phyloP scores from a whole-genome alignment of 805 yeast species.

The Lachancea thermotolerans region DNA sequence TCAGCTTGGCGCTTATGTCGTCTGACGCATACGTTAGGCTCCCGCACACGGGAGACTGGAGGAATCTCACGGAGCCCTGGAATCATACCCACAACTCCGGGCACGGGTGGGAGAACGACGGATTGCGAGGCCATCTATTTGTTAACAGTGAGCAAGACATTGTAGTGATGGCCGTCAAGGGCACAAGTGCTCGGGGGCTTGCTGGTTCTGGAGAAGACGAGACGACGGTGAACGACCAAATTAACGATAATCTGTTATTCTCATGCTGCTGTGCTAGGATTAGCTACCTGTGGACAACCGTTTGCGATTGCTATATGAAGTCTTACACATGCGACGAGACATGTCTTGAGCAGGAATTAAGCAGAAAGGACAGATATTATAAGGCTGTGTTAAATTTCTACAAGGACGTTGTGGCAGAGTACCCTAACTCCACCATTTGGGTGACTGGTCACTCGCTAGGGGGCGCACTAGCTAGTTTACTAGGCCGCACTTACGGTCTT shows the following conservation, averaged over 20 bases:
- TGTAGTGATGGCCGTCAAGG: constrained; percentile 79
- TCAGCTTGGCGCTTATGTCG: constrained; percentile 75
- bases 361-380: constrained; percentile 74
- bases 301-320: constrained; percentile 83
- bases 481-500: constrained; percentile 84
- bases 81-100: constrained; percentile 43
- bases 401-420: constrained; percentile 56
- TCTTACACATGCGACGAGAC: constrained; percentile 83
- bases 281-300: constrained; percentile 87
- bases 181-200: constrained; percentile 79
- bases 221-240: constrained; percentile 73
- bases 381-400: constrained; percentile 72
- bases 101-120: constrained; percentile 83
- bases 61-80: constrained; percentile 62
- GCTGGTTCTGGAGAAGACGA: constrained; percentile 73
- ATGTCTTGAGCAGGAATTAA: constrained; percentile 73
- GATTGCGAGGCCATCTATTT: constrained; percentile 88
- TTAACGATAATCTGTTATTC: constrained; percentile 81
- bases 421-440: constrained; percentile 77
- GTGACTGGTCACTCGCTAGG: constrained; percentile 93
- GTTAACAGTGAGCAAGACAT: constrained; percentile 48
- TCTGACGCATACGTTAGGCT: constrained; percentile 83
- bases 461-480: constrained; percentile 71
- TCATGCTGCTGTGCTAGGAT: constrained; percentile 96
- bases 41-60: constrained; percentile 82